Percentiles rank a stretch among this genome's conserved stretches.
Evolutionary conservation across 1,284 basidiomycete species (phyloP).

Genomic region (Microbotryum saponariae): DNA sequence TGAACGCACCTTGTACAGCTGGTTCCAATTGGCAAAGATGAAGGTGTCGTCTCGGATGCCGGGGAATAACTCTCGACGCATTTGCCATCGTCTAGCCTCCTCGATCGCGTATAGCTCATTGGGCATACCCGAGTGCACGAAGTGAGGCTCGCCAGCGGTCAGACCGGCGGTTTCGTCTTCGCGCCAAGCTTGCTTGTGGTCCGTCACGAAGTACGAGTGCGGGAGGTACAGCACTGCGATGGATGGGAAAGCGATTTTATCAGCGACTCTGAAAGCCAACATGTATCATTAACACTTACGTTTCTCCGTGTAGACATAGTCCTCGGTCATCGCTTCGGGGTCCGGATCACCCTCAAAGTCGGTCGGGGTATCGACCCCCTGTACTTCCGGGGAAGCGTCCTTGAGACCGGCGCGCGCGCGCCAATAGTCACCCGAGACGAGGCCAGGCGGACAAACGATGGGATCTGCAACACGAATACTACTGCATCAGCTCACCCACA

Average conservation of each 20-base stretch:
- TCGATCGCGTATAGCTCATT: constrained; percentile 49
- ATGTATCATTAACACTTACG: constrained; percentile 36
- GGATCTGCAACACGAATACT: constrained; percentile 43
- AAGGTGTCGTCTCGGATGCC: constrained; percentile 48
- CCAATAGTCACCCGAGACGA: constrained; percentile 46
- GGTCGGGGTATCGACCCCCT: constrained; percentile 28
- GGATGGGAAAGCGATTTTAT: no score
- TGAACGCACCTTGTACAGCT: constrained; percentile 49
- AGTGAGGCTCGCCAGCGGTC: constrained; percentile 8
- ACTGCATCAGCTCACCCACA: neutral
- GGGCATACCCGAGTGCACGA: constrained; percentile 25
- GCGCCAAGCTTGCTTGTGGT: constrained; percentile 53
- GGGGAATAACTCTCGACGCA: constrained; percentile 48
- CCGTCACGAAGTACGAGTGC: constrained; percentile 57
- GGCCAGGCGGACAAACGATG: constrained; percentile 50
- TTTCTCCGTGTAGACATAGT: constrained; percentile 51
- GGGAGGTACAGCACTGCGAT: constrained; percentile 50
- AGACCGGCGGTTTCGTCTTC: constrained; percentile 11
- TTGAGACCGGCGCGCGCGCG: constrained; percentile 27
- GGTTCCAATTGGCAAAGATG: constrained; percentile 59
- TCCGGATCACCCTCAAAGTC: constrained; percentile 49
- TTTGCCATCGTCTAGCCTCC: constrained; percentile 46
- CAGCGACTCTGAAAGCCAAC: no score
- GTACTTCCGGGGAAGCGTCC: neutral
- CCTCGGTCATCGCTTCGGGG: constrained; percentile 47